phyloP scores from a whole-genome alignment of 306 rosid genomes.

The Abrus precatorius region DNA sequence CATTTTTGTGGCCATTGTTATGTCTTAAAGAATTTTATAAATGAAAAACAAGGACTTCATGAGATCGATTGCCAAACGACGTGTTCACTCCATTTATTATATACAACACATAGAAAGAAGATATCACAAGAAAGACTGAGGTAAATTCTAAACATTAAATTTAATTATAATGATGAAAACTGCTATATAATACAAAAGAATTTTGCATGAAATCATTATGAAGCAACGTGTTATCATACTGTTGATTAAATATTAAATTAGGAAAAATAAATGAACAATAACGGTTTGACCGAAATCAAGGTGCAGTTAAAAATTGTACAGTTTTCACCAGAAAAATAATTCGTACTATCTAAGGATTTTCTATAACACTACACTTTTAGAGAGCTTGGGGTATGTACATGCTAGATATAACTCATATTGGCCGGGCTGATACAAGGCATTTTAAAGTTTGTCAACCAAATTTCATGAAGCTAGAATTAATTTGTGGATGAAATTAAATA shows the following conservation, averaged over 20 bases:
- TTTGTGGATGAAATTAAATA: conserved; percentile 17
- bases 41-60: conserved; percentile 55
- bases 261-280: neutral
- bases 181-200: neutral
- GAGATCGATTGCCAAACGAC: conserved; percentile 55
- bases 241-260: neutral
- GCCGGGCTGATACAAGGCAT: neutral
- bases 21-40: conserved; percentile 55
- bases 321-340: neutral
- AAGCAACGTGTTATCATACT: neutral
- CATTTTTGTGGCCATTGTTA: conserved; percentile 51
- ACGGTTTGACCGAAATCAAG: neutral
- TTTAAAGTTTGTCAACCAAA: conserved; percentile 22
- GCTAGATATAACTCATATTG: neutral
- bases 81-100: conserved; percentile 24
- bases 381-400: neutral
- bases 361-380: neutral
- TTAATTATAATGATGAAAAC: neutral
- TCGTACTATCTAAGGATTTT: neutral
- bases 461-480: conserved; percentile 8
- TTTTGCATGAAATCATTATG: neutral
- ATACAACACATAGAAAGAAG: neutral
- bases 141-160: conserved; percentile 11
- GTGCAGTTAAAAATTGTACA: no score
- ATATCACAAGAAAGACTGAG: neutral